phyloP scores from a whole-genome alignment of 2,329 filamentous ascomycete genomes.

The Aspergillus awamori region DNA sequence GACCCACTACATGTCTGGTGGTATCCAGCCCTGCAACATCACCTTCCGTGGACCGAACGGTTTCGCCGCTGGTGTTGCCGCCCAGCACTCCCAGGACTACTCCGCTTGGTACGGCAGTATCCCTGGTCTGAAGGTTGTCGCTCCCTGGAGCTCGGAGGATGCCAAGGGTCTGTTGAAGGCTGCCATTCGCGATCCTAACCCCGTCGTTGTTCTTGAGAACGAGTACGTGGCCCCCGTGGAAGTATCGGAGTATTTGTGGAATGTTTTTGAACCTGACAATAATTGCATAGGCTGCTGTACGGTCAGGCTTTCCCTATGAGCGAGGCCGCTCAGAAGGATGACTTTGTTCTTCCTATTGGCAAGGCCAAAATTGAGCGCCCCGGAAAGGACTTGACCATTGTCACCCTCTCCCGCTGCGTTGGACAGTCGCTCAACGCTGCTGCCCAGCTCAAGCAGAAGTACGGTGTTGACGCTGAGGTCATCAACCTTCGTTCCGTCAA shows the following conservation, averaged over 20 bases:
- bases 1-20: conserved; percentile 99
- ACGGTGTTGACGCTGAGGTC: conserved; percentile 93
- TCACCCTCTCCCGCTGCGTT: conserved; percentile 91
- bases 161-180: conserved; percentile 98
- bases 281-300: conserved; percentile 70
- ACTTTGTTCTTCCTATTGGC: conserved; percentile 96
- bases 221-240: conserved; percentile 56
- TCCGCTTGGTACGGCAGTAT: conserved; percentile 98
- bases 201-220: conserved; percentile 87
- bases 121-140: conserved; percentile 94
- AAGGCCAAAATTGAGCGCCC: conserved; percentile 98
- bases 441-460: conserved; percentile 91
- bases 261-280: conserved; percentile 29
- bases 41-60: conserved; percentile 99
- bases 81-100: conserved; percentile 99
- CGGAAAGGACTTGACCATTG: conserved; percentile 94
- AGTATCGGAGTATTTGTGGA: conserved; percentile 2
- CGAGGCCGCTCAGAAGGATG: conserved; percentile 90
- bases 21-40: conserved; percentile 99
- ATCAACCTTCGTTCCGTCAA: conserved; percentile 98
- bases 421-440: conserved; percentile 88
- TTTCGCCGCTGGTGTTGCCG: conserved; percentile 91
- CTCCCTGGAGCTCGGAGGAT: conserved; percentile 95
- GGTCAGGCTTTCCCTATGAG: conserved; percentile 96
- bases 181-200: conserved; percentile 97